Percentiles rank a stretch among this genome's conserved stretches.
Conservation (phyloP, 2,329 filamentous ascomycete species). For the Shiraia bambusicola region DNA sequence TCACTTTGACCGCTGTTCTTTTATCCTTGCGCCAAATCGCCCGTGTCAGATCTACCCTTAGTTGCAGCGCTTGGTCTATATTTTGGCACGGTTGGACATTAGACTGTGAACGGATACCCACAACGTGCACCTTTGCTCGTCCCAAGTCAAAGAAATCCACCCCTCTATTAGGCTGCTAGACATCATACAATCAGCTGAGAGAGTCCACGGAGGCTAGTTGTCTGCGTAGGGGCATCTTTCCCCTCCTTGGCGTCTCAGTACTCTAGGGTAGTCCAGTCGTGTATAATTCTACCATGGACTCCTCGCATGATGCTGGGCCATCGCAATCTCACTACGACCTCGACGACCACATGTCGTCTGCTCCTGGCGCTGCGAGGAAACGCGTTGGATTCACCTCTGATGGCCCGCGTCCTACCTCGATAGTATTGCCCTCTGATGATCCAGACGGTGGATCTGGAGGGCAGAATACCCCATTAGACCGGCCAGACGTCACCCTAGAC, state of each 20-base stretch:
- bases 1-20: conserved; percentile 1
- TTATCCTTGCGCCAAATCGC: too few relatives aligned
- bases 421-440: conserved; percentile 25
- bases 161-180: too few relatives aligned
- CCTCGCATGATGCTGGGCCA: conserved; percentile 22
- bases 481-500: conserved; percentile 39
- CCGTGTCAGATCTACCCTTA: too few relatives aligned
- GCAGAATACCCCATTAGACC: conserved; percentile 31
- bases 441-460: conserved; percentile 28
- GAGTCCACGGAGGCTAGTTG: neutral
- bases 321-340: conserved; percentile 17
- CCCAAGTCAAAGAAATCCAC: neutral
- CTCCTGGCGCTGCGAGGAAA: conserved; percentile 33
- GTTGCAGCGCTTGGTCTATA: too few relatives aligned
- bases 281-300: conserved; percentile 31
- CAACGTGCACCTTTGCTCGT: too few relatives aligned
- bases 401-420: conserved; percentile 15
- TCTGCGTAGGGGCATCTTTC: conserved; percentile 1
- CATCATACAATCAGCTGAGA: too few relatives aligned
- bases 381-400: conserved; percentile 39
- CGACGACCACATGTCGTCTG: conserved; percentile 32
- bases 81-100: neutral
- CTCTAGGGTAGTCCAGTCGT: neutral
- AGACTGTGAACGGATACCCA: neutral
- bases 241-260: neutral